Conservation (phyloP, 1,284 basidiomycete genomes). For the Irpex lacteus region DNA sequence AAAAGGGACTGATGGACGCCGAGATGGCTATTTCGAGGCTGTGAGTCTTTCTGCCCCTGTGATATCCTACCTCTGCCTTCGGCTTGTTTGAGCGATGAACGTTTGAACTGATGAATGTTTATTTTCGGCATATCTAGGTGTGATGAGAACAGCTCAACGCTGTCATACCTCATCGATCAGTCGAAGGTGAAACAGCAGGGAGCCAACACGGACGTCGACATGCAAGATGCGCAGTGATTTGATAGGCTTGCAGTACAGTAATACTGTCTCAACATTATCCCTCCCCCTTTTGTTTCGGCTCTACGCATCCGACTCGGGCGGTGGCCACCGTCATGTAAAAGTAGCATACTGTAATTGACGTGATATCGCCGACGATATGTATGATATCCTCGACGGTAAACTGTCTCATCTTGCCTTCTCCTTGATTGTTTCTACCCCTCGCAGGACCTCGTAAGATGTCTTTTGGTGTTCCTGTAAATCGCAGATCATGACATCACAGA, state of each 20-base stretch:
- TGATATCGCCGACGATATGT: no score
- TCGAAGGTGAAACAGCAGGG: constrained; percentile 26
- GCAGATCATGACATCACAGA: not conserved
- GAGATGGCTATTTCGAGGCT: constrained; percentile 77
- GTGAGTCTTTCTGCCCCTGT: constrained; percentile 47
- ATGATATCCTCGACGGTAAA: no score
- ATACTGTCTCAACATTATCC: not conserved
- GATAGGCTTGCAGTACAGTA: not conserved
- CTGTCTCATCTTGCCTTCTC: not conserved
- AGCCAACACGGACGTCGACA: constrained; percentile 6
- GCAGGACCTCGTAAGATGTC: not conserved
- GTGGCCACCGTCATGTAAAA: not conserved
- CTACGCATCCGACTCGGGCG: no score
- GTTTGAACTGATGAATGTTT: constrained; percentile 11
- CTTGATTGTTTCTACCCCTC: not conserved
- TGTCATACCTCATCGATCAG: constrained; percentile 84
- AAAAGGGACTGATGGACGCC: constrained; percentile 78
- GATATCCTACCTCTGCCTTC: not conserved
- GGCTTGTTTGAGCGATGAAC: not conserved
- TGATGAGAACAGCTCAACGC: constrained; percentile 80
- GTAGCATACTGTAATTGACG: not conserved
- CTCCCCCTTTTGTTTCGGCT: no score
- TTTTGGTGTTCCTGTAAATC: not conserved
- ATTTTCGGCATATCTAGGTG: constrained; percentile 48
- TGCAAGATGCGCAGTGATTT: constrained; percentile 5